phyloP scores from a whole-genome alignment of 2,329 filamentous ascomycete species.

The Exophiala xenobiotica region DNA sequence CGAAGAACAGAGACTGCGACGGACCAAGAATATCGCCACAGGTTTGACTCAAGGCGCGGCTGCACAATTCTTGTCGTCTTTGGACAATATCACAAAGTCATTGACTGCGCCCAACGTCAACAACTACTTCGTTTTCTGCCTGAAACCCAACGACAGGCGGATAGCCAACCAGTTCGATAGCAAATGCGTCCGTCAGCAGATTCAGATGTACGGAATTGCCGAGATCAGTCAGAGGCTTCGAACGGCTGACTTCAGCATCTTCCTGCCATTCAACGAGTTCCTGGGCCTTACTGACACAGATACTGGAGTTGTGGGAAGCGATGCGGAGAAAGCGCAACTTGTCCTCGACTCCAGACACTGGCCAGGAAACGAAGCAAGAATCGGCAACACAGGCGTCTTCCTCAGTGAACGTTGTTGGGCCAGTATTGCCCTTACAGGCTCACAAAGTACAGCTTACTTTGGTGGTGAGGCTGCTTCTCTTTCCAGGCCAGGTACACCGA shows the following conservation, averaged over 20 bases:
- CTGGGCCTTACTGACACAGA: conserved; percentile 83
- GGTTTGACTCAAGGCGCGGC: conserved; percentile 74
- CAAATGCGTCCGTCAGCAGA: conserved; percentile 92
- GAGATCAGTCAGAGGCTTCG: conserved; percentile 93
- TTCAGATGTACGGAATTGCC: conserved; percentile 93
- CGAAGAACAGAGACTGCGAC: conserved; percentile 18
- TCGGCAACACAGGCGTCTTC: conserved; percentile 92
- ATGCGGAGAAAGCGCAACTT: conserved; percentile 85
- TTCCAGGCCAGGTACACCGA: conserved; percentile 59
- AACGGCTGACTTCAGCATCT: conserved; percentile 92
- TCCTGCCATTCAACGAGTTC: conserved; percentile 94
- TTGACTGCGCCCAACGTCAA: conserved; percentile 81
- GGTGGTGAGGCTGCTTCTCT: conserved; percentile 62
- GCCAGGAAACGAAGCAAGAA: conserved; percentile 85
- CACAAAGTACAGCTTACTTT: conserved; percentile 43
- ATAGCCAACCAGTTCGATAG: conserved; percentile 99
- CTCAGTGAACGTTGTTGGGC: conserved; percentile 95
- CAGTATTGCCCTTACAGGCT: conserved; percentile 72
- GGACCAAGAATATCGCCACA: conserved; percentile 42
- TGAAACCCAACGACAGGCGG: conserved; percentile 94
- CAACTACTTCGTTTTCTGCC: conserved; percentile 91
- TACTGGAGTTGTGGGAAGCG: conserved; percentile 81
- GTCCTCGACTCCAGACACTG: conserved; percentile 91
- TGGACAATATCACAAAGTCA: conserved; percentile 89
- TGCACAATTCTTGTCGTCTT: conserved; percentile 82